phyloP scores from a whole-genome alignment of 306 rosid species.

The Amphicarpaea edgeworthii region DNA sequence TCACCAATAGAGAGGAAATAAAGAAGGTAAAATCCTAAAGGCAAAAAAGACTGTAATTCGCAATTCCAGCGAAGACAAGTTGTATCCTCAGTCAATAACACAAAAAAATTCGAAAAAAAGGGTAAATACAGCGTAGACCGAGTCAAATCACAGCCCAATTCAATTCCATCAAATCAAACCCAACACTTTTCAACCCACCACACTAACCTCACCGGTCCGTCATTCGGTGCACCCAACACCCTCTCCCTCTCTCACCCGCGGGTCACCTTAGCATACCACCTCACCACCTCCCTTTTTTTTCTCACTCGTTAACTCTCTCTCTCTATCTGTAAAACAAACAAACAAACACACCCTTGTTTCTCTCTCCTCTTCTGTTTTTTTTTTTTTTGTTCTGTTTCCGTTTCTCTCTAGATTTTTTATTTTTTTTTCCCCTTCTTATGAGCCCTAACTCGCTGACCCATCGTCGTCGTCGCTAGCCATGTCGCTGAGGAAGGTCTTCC shows the following conservation, averaged over 20 bases:
- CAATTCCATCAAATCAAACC: neutral
- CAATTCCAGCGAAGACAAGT: neutral
- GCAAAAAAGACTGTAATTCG: neutral
- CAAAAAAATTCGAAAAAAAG: neutral
- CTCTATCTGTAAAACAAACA: constrained; percentile 4
- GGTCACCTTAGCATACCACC: constrained; percentile 34
- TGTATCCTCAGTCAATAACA: neutral
- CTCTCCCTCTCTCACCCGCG: constrained; percentile 39
- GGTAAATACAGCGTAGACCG: constrained; percentile 33
- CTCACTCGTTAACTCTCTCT: constrained; percentile 16
- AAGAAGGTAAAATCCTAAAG: neutral
- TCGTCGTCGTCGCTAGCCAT: constrained; percentile 40
- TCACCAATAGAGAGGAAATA: too few species aligned
- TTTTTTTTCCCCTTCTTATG: constrained; percentile 29
- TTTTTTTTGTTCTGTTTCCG: too few species aligned
- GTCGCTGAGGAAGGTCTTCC: constrained; percentile 71
- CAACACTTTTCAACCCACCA: constrained; percentile 14
- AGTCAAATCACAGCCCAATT: constrained; percentile 38
- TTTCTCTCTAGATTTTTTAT: neutral
- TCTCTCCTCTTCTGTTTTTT: neutral
- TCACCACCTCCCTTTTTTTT: neutral
- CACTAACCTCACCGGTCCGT: constrained; percentile 48
- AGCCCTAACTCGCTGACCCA: constrained; percentile 46
- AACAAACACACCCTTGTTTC: constrained; percentile 6
- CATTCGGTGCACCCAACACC: neutral